Evolutionary conservation across 2,329 filamentous ascomycete species (phyloP).

Genomic region (Diplodia mutila): DNA sequence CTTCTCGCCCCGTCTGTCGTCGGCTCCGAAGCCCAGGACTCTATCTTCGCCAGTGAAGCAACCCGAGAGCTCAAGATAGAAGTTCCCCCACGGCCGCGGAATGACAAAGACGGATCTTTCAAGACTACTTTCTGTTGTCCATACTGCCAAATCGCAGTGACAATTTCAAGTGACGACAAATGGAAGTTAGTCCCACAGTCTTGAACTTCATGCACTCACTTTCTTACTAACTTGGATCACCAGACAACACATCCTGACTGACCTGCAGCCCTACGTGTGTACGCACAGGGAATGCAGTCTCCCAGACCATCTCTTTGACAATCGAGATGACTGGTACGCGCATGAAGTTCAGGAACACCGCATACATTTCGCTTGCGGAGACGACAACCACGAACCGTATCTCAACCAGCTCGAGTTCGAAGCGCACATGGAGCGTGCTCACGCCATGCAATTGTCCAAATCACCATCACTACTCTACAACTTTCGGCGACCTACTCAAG

Average conservation of each 20-base stretch:
- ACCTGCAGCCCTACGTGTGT: conserved; percentile 28
- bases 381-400: conserved; percentile 19
- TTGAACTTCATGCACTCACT: not conserved
- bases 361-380: conserved; percentile 26
- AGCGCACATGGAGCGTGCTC: conserved; percentile 26
- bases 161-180: not conserved
- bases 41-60: not conserved
- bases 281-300: conserved; percentile 26
- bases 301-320: conserved; percentile 24
- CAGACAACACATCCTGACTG: conserved; percentile 27
- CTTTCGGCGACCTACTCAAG: conserved; percentile 14
- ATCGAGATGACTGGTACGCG: conserved; percentile 26
- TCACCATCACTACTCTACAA: not conserved
- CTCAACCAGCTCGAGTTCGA: not conserved
- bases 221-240: not conserved
- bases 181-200: not conserved
- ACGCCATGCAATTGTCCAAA: not conserved
- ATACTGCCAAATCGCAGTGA: conserved; percentile 13
- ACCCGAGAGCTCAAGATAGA: not conserved
- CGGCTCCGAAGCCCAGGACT: not conserved
- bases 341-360: conserved; percentile 28
- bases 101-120: not conserved
- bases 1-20: not conserved
- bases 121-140: conserved; percentile 9
- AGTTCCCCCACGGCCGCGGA: not conserved